phyloP scores from a whole-genome alignment of 2,329 filamentous ascomycete species.

The Arthrinium phaeospermum region DNA sequence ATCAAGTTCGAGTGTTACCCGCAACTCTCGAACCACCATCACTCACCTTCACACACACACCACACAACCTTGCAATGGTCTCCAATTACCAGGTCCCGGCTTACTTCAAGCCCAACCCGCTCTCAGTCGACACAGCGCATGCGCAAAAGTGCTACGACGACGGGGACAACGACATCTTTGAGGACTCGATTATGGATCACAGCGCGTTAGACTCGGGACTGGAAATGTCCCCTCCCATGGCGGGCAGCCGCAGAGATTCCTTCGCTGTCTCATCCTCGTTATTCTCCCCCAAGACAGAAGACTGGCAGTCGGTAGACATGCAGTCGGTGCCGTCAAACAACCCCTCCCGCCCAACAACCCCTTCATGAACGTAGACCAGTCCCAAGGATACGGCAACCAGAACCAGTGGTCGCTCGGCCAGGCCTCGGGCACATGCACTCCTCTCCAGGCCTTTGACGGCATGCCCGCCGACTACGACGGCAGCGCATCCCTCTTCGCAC shows the following conservation, averaged over 20 bases:
- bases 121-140: slow-evolving; percentile 60
- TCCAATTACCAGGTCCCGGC: slow-evolving; percentile 57
- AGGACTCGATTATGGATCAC: slow-evolving; percentile 66
- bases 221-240: slow-evolving; percentile 68
- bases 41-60: slow-evolving; percentile 23
- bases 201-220: slow-evolving; percentile 64
- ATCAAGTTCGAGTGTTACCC: slow-evolving; percentile 22
- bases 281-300: slow-evolving; percentile 69
- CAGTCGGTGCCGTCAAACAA: slow-evolving; percentile 68
- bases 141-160: slow-evolving; percentile 66
- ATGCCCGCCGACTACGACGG: slow-evolving; percentile 61
- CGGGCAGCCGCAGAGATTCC: slow-evolving; percentile 67
- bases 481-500: slow-evolving; percentile 57
- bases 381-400: slow-evolving; percentile 50
- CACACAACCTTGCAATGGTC: slow-evolving; percentile 49
- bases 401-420: slow-evolving; percentile 68
- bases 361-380: slow-evolving; percentile 68
- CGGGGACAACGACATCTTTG: slow-evolving; percentile 64
- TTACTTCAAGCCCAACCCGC: slow-evolving; percentile 55
- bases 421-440: slow-evolving; percentile 74
- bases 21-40: slow-evolving; percentile 22
- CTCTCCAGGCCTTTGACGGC: slow-evolving; percentile 73
- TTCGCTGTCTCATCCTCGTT: slow-evolving; percentile 63
- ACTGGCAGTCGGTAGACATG: slow-evolving; percentile 70
- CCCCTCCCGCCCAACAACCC: slow-evolving; percentile 63